phyloP scores from a whole-genome alignment of 1,284 basidiomycete genomes.

The Clitocybe nebularis region DNA sequence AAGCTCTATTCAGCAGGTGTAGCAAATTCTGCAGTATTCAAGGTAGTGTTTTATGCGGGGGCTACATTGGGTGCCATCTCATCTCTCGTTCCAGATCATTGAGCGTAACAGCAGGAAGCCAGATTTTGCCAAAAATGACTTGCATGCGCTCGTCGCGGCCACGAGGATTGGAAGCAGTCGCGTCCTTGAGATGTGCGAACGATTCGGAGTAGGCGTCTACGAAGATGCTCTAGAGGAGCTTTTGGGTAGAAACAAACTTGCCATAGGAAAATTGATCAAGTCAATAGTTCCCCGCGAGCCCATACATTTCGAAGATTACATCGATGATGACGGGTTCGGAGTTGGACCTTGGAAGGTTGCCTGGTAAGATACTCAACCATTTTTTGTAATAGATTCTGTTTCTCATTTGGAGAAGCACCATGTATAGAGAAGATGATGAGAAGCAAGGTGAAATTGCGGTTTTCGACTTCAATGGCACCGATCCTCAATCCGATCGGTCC shows the following conservation, averaged over 20 bases:
- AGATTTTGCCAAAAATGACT: constrained; percentile 26
- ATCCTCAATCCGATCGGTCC: constrained; percentile 23
- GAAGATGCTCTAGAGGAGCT: constrained; percentile 19
- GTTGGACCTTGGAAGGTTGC: constrained; percentile 24
- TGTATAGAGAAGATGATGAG: constrained; percentile 15
- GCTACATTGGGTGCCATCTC: too few relatives aligned
- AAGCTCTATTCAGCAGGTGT: constrained; percentile 24
- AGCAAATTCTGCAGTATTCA: constrained; percentile 22
- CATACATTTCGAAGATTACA: constrained; percentile 24
- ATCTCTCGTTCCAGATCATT: constrained; percentile 23
- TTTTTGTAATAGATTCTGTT: too few relatives aligned
- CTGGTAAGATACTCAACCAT: too few relatives aligned
- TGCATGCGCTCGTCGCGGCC: constrained; percentile 27
- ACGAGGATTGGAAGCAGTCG: constrained; percentile 23
- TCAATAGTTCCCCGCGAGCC: constrained; percentile 19
- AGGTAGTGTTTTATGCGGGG: too few relatives aligned
- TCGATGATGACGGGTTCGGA: constrained; percentile 25
- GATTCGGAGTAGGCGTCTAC: constrained; percentile 22
- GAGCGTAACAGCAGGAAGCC: constrained; percentile 27
- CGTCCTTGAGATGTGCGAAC: constrained; percentile 24
- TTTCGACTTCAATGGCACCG: constrained; percentile 24
- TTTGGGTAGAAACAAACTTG: constrained; percentile 19
- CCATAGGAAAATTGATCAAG: constrained; percentile 23
- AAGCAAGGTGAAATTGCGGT: constrained; percentile 16
- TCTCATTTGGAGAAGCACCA: constrained; percentile 8